Evolutionary conservation across 352 stramenopile species (phyloP).

Genomic region (Pythium insidiosum): DNA sequence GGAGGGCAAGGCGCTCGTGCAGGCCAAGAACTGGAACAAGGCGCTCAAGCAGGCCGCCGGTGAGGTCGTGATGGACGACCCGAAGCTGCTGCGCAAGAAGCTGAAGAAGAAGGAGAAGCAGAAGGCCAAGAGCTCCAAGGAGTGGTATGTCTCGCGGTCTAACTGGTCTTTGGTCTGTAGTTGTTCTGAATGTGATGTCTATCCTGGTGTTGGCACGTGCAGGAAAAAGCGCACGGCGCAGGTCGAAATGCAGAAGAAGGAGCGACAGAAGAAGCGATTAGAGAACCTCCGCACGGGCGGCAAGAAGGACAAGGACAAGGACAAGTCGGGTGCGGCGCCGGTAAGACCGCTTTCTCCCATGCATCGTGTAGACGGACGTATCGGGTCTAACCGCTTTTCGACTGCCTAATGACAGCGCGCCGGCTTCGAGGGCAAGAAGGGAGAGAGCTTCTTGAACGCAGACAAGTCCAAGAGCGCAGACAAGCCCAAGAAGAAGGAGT

Average conservation of each 20-base stretch:
- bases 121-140: conserved; percentile 71
- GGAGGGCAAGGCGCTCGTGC: conserved; percentile 52
- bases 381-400: too few relatives aligned
- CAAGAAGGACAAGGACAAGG: conserved; percentile 27
- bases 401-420: conserved; percentile 30
- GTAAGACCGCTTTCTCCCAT: conserved; percentile 13
- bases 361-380: neutral
- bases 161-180: neutral
- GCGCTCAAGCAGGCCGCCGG: conserved; percentile 66
- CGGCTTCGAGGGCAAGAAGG: conserved; percentile 80
- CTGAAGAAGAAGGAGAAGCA: conserved; percentile 82
- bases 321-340: conserved; percentile 25
- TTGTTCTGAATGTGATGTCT: neutral
- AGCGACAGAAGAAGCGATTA: conserved; percentile 52
- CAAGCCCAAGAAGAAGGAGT: conserved; percentile 8
- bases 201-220: neutral
- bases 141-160: conserved; percentile 51
- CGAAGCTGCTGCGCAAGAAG: conserved; percentile 69
- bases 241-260: conserved; percentile 57
- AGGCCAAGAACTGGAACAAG: conserved; percentile 64
- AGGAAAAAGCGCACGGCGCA: conserved; percentile 55
- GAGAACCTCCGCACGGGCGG: conserved; percentile 18
- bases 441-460: conserved; percentile 59
- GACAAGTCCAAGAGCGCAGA: conserved; percentile 50
- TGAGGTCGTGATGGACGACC: conserved; percentile 61